Conservation (phyloP, 129 eudicot species). For the Pittosporum tobira region DNA sequence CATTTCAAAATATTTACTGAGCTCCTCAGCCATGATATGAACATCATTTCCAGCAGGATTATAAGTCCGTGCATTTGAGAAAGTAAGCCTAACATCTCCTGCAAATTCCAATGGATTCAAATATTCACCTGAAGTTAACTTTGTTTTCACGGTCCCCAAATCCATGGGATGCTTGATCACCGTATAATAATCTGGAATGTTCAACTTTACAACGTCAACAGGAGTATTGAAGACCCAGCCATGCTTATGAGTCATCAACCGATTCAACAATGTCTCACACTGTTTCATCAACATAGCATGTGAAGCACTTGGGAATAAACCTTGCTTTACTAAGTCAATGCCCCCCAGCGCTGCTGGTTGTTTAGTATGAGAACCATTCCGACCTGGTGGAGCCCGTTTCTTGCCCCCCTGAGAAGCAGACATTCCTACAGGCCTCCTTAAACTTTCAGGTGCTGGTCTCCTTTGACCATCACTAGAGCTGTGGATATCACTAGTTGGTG, state of each 20-base stretch:
- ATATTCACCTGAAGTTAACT: constrained; percentile 49
- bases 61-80: constrained; percentile 77
- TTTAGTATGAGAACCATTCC: constrained; percentile 43
- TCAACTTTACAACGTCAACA: constrained; percentile 59
- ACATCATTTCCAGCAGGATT: constrained; percentile 62
- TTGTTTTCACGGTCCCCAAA: constrained; percentile 64
- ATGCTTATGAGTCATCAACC: constrained; percentile 43
- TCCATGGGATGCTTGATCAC: constrained; percentile 93
- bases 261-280: constrained; percentile 48
- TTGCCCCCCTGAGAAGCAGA: constrained; percentile 29
- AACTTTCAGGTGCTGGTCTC: constrained; percentile 24
- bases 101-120: constrained; percentile 46
- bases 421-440: constrained; percentile 13
- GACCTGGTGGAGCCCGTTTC: constrained; percentile 32
- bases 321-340: constrained; percentile 28
- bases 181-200: constrained; percentile 61
- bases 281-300: constrained; percentile 52
- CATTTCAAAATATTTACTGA: constrained; percentile 64
- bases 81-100: constrained; percentile 79
- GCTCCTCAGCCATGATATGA: constrained; percentile 57
- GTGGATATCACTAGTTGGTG: constrained; percentile 36
- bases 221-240: constrained; percentile 69
- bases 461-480: constrained; percentile 46
- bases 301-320: constrained; percentile 23
- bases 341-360: constrained; percentile 20